Conservation (phyloP, 1,139 yeast genomes). For the Yamadazyma triangularis region DNA sequence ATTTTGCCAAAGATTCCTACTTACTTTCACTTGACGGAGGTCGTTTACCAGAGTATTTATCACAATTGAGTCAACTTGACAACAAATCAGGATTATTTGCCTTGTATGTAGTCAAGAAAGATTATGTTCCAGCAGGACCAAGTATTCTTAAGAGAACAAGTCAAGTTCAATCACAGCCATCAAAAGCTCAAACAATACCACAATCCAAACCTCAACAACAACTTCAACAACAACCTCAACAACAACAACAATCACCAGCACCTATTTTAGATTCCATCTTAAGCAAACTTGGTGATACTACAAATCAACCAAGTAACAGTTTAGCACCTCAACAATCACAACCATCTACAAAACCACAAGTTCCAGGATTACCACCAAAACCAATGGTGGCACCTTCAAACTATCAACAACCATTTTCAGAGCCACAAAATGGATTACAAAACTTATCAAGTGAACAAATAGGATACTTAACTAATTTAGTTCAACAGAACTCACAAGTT, state of each 20-base stretch:
- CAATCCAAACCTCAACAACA: too few relatives aligned
- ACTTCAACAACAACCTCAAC: too few relatives aligned
- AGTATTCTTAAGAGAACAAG: neutral
- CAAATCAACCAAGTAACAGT: conserved; percentile 3
- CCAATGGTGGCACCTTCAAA: neutral
- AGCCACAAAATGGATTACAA: neutral
- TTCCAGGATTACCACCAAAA: neutral
- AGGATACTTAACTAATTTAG: conserved; percentile 12
- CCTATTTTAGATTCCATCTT: conserved; percentile 18
- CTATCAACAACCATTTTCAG: conserved; percentile 1
- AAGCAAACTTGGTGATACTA: conserved; percentile 14
- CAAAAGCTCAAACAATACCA: conserved; percentile 3
- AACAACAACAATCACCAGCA: conserved; percentile 1
- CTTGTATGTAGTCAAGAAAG: conserved; percentile 45
- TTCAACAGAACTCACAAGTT: conserved; percentile 20
- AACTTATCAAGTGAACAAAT: conserved; percentile 11
- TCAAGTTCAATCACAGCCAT: conserved; percentile 2
- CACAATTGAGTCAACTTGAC: conserved; percentile 8
- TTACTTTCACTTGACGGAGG: conserved; percentile 41
- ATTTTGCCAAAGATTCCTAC: conserved; percentile 63
- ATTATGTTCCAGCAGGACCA: conserved; percentile 20
- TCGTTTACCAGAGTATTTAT: conserved; percentile 23
- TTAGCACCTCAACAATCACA: neutral
- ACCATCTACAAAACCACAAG: too few relatives aligned
- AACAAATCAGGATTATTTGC: conserved; percentile 32